phyloP scores from a whole-genome alignment of 1,284 basidiomycete species.

The Volvariella surrecta region DNA sequence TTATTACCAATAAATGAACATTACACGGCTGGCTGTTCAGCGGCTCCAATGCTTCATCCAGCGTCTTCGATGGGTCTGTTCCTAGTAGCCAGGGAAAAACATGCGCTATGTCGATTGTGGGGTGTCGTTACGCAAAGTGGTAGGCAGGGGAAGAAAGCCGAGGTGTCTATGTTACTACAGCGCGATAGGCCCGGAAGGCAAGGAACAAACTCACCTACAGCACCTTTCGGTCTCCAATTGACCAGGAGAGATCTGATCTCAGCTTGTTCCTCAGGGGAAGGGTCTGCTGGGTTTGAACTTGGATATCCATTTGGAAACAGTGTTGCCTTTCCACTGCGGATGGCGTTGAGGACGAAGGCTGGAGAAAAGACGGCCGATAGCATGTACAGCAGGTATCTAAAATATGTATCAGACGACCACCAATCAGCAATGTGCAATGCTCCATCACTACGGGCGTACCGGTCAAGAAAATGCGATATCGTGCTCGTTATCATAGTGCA shows the following conservation, averaged over 20 bases:
- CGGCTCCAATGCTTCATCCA: conserved; percentile 46
- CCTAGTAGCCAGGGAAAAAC: conserved; percentile 41
- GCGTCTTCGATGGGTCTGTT: conserved; percentile 31
- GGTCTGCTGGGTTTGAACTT: conserved; percentile 54
- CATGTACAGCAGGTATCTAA: conserved; percentile 46
- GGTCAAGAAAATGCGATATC: conserved; percentile 12
- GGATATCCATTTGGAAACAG: conserved; percentile 81
- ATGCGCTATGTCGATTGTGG: conserved; percentile 16
- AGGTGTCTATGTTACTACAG: too few species aligned
- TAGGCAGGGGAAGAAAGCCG: too few species aligned
- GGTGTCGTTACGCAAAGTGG: too few species aligned
- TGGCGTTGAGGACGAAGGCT: conserved; percentile 33
- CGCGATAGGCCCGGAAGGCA: conserved; percentile 1
- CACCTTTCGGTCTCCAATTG: conserved; percentile 32
- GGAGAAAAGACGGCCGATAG: conserved; percentile 50
- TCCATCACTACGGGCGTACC: conserved; percentile 12
- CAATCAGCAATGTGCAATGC: too few species aligned
- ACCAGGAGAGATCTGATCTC: conserved; percentile 45
- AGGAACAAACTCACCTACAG: conserved; percentile 34
- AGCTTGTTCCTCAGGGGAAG: conserved; percentile 61
- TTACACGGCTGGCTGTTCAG: conserved; percentile 55
- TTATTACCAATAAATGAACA: conserved; percentile 51
- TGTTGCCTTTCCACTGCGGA: conserved; percentile 46
- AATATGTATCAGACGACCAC: conserved; percentile 21
- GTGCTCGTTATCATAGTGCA: conserved; percentile 26